Conservation (phyloP, 164 flowering plant species). For the Saururus chinensis region DNA sequence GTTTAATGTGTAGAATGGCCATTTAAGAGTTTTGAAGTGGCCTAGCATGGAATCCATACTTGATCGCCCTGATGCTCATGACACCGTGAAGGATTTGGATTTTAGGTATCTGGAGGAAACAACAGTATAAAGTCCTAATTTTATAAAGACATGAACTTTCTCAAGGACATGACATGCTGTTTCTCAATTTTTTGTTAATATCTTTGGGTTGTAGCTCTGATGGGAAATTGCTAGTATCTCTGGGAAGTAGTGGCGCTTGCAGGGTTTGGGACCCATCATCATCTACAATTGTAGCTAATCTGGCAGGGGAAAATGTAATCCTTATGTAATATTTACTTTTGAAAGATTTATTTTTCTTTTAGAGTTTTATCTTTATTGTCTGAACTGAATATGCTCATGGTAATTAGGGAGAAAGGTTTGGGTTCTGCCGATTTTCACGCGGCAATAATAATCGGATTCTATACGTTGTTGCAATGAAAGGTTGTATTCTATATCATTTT, state of each 20-base stretch:
- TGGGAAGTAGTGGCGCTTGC: slow-evolving; percentile 65
- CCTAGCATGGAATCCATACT: slow-evolving; percentile 71
- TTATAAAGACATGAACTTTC: neutral
- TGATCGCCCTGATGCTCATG: slow-evolving; percentile 49
- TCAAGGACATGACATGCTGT: neutral
- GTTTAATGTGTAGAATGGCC: slow-evolving; percentile 84
- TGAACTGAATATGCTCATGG: slow-evolving; percentile 2
- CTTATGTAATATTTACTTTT: neutral
- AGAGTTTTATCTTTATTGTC: neutral
- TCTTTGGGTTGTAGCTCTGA: slow-evolving; percentile 47
- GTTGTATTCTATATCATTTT: slow-evolving; percentile 17
- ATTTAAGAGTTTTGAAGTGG: slow-evolving; percentile 86
- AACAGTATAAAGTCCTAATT: too few species aligned
- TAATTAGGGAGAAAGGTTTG: slow-evolving; percentile 67
- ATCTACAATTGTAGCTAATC: slow-evolving; percentile 40
- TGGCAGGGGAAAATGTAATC: slow-evolving; percentile 57
- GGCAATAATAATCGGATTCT: slow-evolving; percentile 35
- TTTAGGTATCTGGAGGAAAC: slow-evolving; percentile 50
- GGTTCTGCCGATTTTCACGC: slow-evolving; percentile 70
- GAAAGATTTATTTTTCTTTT: neutral
- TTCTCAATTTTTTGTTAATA: neutral
- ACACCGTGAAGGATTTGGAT: slow-evolving; percentile 67
- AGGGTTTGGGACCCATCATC: slow-evolving; percentile 79
- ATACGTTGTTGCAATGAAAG: slow-evolving; percentile 51
- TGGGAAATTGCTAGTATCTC: slow-evolving; percentile 69